Conservation (phyloP, 2,329 filamentous ascomycete species). For the Acarospora socialis region DNA sequence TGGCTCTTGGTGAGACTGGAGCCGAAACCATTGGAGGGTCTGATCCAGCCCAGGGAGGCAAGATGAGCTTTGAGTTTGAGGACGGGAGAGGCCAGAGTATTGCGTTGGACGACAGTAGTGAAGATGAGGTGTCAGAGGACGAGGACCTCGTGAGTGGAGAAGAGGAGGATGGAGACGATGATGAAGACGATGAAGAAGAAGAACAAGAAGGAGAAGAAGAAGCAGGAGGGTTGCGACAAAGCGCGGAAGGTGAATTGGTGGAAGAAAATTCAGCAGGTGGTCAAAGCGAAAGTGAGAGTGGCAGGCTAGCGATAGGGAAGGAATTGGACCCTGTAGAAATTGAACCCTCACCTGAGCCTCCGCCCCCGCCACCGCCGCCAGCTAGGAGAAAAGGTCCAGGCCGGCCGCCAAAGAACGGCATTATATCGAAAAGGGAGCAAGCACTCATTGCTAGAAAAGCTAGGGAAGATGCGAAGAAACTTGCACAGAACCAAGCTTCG, state of each 20-base stretch:
- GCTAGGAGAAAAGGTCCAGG: slow-evolving; percentile 42
- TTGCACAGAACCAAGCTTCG: slow-evolving; percentile 17
- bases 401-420: slow-evolving; percentile 50
- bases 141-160: too few species aligned
- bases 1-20: slow-evolving; percentile 33
- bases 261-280: neutral
- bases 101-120: slow-evolving; percentile 20
- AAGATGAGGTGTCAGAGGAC: slow-evolving; percentile 10
- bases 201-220: slow-evolving; percentile 10
- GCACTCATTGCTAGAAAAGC: slow-evolving; percentile 39
- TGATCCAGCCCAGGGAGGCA: slow-evolving; percentile 20
- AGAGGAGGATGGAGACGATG: slow-evolving; percentile 11
- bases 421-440: slow-evolving; percentile 51
- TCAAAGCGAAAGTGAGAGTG: neutral
- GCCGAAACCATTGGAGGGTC: slow-evolving; percentile 32
- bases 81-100: slow-evolving; percentile 29
- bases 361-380: slow-evolving; percentile 27
- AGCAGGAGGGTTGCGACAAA: neutral
- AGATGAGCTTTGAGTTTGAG: slow-evolving; percentile 30
- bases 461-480: slow-evolving; percentile 26
- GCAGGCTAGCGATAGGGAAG: neutral
- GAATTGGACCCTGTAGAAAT: slow-evolving; percentile 1
- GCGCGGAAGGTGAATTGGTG: too few species aligned
- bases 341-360: slow-evolving; percentile 12
- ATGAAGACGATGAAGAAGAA: slow-evolving; percentile 14